Conservation (phyloP, 208 protist genomes). For the Tetramitus jugosus region DNA sequence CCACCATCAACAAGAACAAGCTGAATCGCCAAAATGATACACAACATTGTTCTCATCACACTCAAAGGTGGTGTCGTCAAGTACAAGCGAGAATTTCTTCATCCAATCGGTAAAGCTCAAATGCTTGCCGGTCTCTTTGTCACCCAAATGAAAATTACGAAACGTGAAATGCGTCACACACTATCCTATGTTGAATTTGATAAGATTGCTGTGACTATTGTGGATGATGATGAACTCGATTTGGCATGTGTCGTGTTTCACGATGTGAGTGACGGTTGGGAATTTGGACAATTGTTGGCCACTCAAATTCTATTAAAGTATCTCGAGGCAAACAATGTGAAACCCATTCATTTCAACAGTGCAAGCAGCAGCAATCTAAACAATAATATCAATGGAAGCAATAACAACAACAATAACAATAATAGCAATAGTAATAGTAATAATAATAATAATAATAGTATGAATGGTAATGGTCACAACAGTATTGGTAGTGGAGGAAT, state of each 20-base stretch:
- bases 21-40: neutral
- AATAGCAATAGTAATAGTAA: too few relatives aligned
- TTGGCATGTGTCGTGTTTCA: neutral
- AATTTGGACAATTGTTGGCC: neutral
- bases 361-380: neutral
- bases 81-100: neutral
- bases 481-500: too few relatives aligned
- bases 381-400: neutral
- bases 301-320: neutral
- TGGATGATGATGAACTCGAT: neutral
- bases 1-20: too few relatives aligned
- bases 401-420: neutral
- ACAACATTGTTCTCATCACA: neutral
- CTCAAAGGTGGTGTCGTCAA: neutral
- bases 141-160: neutral
- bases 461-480: too few relatives aligned
- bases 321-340: neutral
- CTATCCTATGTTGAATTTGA: neutral
- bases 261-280: neutral
- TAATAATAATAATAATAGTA: too few relatives aligned
- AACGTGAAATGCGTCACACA: neutral
- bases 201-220: neutral
- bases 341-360: neutral
- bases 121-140: neutral
- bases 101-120: neutral